A percentile compares a stretch with the other conserved stretches of the same genome.
These are phyloP conservation scores for Aspergillus asperescens DNA, from an alignment of 495 filamentous ascomycete genomes.

Conservation along the genomic window DNA sequence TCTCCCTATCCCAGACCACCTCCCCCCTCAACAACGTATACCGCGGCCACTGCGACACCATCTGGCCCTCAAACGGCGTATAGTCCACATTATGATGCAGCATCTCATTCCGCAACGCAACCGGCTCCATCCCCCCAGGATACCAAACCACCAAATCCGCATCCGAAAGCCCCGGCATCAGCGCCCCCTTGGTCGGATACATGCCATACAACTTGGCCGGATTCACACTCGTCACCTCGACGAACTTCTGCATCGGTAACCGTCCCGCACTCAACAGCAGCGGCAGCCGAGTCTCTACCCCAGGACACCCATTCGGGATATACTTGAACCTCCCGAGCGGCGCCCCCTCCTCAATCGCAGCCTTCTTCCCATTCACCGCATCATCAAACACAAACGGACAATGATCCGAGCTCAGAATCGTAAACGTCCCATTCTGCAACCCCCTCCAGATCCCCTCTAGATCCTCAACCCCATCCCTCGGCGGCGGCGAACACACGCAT, in stretches of 20 bases:
- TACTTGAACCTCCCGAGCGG: constrained; percentile 32
- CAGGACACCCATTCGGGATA: constrained; percentile 54
- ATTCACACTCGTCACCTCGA: constrained; percentile 52
- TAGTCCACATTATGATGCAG: constrained; percentile 58
- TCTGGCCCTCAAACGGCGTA: constrained; percentile 54
- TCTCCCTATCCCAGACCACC: constrained; percentile 52
- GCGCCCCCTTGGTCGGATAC: constrained; percentile 49
- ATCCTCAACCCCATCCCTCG: constrained; percentile 28
- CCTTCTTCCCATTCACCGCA: constrained; percentile 10
- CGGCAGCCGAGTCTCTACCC: constrained; percentile 53
- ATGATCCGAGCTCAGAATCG: constrained; percentile 31
- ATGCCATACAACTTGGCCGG: constrained; percentile 59
- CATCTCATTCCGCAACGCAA: constrained; percentile 46
- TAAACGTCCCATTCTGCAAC: constrained; percentile 43
- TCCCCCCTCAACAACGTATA: constrained; percentile 55
- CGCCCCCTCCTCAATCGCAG: not conserved
- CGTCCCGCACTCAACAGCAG: constrained; percentile 36
- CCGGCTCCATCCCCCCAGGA: constrained; percentile 25
- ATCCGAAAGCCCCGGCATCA: constrained; percentile 48
- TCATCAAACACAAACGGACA: constrained; percentile 22
- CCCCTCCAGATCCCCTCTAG: constrained; percentile 42
- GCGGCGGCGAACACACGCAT: constrained; percentile 46
- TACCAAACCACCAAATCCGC: constrained; percentile 45
- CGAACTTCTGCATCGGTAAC: constrained; percentile 48
- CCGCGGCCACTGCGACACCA: constrained; percentile 53